phyloP scores from a whole-genome alignment of 129 eudicot genomes.

The Mikania micrantha region DNA sequence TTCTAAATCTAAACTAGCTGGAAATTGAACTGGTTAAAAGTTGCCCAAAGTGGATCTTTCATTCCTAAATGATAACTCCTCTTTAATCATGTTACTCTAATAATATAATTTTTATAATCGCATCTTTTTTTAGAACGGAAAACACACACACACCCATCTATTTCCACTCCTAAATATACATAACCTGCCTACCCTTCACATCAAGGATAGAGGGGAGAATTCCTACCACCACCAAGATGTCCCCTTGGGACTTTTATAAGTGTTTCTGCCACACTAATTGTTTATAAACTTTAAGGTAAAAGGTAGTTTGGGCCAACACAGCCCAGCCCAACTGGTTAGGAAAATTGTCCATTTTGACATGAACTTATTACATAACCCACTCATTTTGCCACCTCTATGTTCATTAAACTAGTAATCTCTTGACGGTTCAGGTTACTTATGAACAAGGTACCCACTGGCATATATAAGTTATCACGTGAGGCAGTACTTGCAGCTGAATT shows the following conservation, averaged over 20 bases:
- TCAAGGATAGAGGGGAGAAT: too few relatives aligned
- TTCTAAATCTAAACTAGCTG: background rate
- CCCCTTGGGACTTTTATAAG: too few relatives aligned
- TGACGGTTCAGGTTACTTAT: conserved; percentile 49
- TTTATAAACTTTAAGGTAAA: background rate
- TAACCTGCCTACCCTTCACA: too few relatives aligned
- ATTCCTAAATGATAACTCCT: background rate
- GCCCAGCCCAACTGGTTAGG: background rate
- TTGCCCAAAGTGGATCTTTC: background rate
- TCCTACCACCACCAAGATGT: too few relatives aligned
- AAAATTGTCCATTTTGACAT: background rate
- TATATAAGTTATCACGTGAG: conserved; percentile 72
- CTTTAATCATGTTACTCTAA: background rate
- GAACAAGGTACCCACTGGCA: conserved; percentile 63
- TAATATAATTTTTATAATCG: background rate
- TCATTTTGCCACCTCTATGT: background rate
- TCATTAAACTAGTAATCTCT: conserved; percentile 9
- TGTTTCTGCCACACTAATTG: background rate
- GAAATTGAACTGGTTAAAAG: background rate
- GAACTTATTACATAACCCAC: background rate
- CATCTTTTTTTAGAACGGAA: too few relatives aligned
- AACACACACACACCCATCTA: too few relatives aligned
- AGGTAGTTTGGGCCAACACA: background rate
- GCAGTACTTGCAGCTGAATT: conserved; percentile 73
- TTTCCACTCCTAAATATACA: too few relatives aligned